phyloP scores from a whole-genome alignment of 1,284 basidiomycete genomes.

The Rhodotorula sp. region DNA sequence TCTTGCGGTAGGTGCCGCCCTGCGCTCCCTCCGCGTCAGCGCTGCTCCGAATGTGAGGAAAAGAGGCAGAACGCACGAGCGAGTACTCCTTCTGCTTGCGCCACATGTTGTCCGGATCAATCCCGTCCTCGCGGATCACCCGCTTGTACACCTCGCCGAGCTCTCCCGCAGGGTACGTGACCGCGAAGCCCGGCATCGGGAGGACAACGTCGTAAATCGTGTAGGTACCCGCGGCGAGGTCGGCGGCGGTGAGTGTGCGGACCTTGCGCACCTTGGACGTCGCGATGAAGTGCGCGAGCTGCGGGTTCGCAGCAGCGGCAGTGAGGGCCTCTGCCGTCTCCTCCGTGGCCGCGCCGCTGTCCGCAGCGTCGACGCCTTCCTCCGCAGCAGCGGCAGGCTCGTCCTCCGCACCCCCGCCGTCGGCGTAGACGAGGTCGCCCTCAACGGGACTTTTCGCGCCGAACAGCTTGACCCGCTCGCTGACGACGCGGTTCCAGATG shows the following conservation, averaged over 20 bases:
- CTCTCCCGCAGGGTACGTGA: constrained; percentile 89
- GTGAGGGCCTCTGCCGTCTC: constrained; percentile 11
- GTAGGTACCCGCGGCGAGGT: constrained; percentile 66
- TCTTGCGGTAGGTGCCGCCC: constrained; percentile 87
- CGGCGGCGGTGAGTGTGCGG: constrained; percentile 72
- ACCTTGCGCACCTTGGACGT: constrained; percentile 58
- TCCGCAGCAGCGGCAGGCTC: constrained; percentile 52
- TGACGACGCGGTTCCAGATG: constrained; percentile 95
- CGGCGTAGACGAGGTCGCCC: constrained; percentile 83
- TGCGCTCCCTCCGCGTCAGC: constrained; percentile 58
- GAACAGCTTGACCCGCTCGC: constrained; percentile 79
- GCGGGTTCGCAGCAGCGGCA: constrained; percentile 19
- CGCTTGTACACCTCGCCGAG: constrained; percentile 78
- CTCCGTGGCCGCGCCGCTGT: neutral
- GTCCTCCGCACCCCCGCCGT: constrained; percentile 49
- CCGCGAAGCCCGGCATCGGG: constrained; percentile 88
- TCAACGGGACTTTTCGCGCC: constrained; percentile 74
- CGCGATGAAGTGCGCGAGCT: constrained; percentile 30
- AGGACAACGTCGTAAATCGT: constrained; percentile 92
- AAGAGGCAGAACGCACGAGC: constrained; percentile 12
- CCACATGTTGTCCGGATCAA: constrained; percentile 83
- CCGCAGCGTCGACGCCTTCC: constrained; percentile 43
- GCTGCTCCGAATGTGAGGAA: neutral
- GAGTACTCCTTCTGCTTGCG: constrained; percentile 68
- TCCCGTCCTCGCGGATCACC: constrained; percentile 77